Evolutionary conservation across 768 basidiomycete species (phyloP), one percentile per base, ranked within the genome.

Genomic region (Lentinus brumalis): DNA sequence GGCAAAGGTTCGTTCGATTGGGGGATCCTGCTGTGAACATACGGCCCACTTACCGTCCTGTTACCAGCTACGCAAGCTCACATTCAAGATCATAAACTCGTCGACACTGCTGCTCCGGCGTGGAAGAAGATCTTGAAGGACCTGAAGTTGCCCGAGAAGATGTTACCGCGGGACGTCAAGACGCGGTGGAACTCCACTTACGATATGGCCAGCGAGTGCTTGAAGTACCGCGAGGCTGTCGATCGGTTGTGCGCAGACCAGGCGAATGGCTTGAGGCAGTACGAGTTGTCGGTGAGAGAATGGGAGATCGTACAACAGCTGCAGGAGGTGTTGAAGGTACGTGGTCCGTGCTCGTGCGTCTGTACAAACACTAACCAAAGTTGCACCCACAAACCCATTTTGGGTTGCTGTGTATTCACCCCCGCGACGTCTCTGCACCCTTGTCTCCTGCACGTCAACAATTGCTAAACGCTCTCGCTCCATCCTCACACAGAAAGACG

Each of bases 161-260:
- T 71, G 12, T 75, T 79, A 63, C 77, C 77, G 1, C 67, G 71
- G 2, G 74, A 81, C 60, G 73, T 80, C 0, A 21, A 56, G 5
- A 78, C 77, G 0, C 59, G 70, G 0, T 79, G 77, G 78, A 77
- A 78, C 50, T 76, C 72, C 5, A 76, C 73, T 0, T 76, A 63
- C 44, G 67, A 77, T 53, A 78, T 79, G 75, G 59, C 78, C 2
- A 47, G 62, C 0, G 71, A 74, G 61, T 70, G 72, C 0, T 12
- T 70, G 10, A 52, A 68, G 8, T 73, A 76, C 56, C 59, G 62
- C 10, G 42, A 12, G 3, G 74, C 67, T 1, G 54, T 76, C 40
- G 57, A 74, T 5, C 26, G 51, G 10, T 64, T 76, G 11, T 74
- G 70, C 4, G 62, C 42, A 6, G 44, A 60, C 9, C 5, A 18